These are phyloP conservation scores for Starmerella vitae DNA, from an alignment of 805 yeast genomes.

Conservation along the genomic window DNA sequence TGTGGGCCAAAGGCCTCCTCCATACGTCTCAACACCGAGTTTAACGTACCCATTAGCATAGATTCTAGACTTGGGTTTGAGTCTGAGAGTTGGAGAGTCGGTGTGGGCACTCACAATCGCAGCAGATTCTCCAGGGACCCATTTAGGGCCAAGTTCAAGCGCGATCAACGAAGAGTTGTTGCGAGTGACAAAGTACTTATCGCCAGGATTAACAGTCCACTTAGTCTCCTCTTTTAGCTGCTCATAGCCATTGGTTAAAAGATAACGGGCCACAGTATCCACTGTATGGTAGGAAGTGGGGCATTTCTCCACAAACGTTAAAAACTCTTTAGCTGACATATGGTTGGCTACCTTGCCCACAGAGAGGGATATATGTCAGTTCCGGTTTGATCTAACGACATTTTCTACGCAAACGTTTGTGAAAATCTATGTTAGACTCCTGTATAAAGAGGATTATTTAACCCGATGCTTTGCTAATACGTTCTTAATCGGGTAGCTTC, in stretches of 20 bases:
- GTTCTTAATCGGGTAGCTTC: too few species aligned
- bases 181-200: conserved; percentile 75
- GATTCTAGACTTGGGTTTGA: conserved; percentile 74
- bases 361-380: too few species aligned
- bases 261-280: conserved; percentile 41
- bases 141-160: conserved; percentile 62
- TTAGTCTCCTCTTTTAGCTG: conserved; percentile 57
- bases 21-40: conserved; percentile 89
- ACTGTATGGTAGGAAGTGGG: conserved; percentile 96
- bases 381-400: too few species aligned
- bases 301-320: conserved; percentile 70
- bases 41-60: conserved; percentile 47
- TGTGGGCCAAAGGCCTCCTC: conserved; percentile 92
- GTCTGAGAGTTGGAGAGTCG: conserved; percentile 81
- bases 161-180: conserved; percentile 83
- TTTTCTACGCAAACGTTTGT: too few species aligned
- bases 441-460: too few species aligned
- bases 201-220: conserved; percentile 50
- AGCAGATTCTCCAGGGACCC: conserved; percentile 65
- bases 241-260: conserved; percentile 50
- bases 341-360: too few species aligned
- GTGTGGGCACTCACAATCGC: conserved; percentile 94
- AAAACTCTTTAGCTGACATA: too few species aligned
- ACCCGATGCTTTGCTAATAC: too few species aligned
- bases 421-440: too few species aligned